Conservation (phyloP, 169 alveolate genomes). For the Cryptosporidium viatorum region DNA sequence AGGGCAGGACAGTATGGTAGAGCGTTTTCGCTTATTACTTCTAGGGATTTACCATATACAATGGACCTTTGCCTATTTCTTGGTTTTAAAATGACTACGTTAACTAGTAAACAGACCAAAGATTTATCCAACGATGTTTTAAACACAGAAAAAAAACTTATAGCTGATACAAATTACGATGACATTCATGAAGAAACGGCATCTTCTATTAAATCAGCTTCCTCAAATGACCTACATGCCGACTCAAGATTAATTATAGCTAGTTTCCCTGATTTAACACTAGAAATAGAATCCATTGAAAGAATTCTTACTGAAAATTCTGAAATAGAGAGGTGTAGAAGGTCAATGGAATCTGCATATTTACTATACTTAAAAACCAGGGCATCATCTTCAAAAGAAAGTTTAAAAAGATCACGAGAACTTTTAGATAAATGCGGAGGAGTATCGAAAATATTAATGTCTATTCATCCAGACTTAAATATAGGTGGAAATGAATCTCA, state of each 20-base stretch:
- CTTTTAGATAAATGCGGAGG: slow-evolving; percentile 61
- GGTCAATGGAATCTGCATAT: slow-evolving; percentile 76
- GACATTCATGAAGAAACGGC: background rate
- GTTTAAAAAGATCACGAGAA: slow-evolving; percentile 55
- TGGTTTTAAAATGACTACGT: slow-evolving; percentile 55
- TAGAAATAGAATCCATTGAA: slow-evolving; percentile 69
- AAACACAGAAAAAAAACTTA: background rate
- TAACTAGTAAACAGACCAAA: background rate
- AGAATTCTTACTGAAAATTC: slow-evolving; percentile 76
- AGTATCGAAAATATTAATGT: slow-evolving; percentile 43
- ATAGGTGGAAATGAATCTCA: background rate
- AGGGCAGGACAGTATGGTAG: slow-evolving; percentile 91
- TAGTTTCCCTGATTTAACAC: slow-evolving; percentile 40
- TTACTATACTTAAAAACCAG: slow-evolving; percentile 72
- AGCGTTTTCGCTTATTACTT: slow-evolving; percentile 78
- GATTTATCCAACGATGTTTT: background rate
- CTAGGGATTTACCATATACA: slow-evolving; percentile 83
- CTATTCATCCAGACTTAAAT: slow-evolving; percentile 45
- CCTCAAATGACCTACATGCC: background rate
- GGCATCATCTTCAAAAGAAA: slow-evolving; percentile 74
- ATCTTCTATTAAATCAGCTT: background rate
- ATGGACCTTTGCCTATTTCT: slow-evolving; percentile 80
- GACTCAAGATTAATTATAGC: slow-evolving; percentile 24
- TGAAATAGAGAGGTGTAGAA: slow-evolving; percentile 63
- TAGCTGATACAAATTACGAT: background rate